phyloP scores from a whole-genome alignment of 495 filamentous ascomycete species.

The Entonaema liquescens region DNA sequence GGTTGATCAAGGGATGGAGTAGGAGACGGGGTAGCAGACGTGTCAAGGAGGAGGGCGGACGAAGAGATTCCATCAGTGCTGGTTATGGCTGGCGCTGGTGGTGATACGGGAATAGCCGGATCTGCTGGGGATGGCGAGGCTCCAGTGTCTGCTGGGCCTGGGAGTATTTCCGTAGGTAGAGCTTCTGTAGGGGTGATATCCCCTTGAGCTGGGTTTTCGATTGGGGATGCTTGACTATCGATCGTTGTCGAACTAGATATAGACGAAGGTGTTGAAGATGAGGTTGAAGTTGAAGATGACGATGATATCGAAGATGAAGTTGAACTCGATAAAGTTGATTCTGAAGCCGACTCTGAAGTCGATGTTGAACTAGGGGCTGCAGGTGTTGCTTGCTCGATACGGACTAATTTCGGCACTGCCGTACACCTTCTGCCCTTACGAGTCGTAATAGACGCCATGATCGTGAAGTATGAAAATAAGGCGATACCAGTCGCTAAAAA shows the following conservation, averaged over 20 bases:
- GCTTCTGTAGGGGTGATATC: not conserved
- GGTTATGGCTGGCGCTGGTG: not conserved
- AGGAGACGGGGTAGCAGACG: not conserved
- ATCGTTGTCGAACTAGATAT: constrained; percentile 10
- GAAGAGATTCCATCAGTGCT: not conserved
- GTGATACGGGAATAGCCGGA: not conserved
- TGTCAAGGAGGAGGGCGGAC: not conserved
- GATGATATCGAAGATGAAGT: constrained; percentile 19
- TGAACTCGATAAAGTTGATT: constrained; percentile 21
- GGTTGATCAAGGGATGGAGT: constrained; percentile 4
- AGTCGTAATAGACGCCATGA: constrained; percentile 51
- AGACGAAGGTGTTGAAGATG: not conserved
- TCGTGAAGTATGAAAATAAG: constrained; percentile 27
- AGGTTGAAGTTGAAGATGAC: constrained; percentile 28
- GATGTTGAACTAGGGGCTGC: constrained; percentile 19
- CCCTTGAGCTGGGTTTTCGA: not conserved
- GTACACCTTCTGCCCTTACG: constrained; percentile 56
- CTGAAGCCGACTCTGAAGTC: constrained; percentile 25
- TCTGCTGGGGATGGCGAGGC: not conserved
- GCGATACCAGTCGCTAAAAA: constrained; percentile 57
- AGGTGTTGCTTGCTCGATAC: constrained; percentile 23
- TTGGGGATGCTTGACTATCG: constrained; percentile 8
- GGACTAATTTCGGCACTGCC: constrained; percentile 50
- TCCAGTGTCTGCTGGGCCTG: constrained; percentile 23
- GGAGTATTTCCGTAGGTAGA: constrained; percentile 13